Base-by-base conservation (phyloP, 495 filamentous ascomycete species). In the Hypomontagnella monticulosa region DNA sequence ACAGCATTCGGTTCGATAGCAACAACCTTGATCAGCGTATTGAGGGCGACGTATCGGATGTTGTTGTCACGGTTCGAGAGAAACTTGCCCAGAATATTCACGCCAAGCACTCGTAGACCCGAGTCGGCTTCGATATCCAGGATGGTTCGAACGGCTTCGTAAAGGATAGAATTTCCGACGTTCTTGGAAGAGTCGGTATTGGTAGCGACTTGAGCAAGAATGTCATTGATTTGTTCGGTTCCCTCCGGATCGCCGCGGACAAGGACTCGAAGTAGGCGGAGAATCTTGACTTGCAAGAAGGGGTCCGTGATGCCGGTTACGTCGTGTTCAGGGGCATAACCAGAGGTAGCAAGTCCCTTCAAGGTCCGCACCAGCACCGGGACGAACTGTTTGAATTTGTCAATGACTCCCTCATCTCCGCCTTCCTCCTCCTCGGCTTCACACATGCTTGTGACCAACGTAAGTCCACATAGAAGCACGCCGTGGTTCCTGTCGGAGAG, bases 121-220 rank as follows among this genome's bases (percentile, higher is more conserved):
- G 94, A 94, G 74, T 99, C 95, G 5, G 95, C 96, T 75, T 99
- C 94, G 62, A 99, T 98, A 67, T 99, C 95, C 33, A 99, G 87
- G 62, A 99, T 99, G 0, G 95, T 98, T 36, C 96, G 88, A 27
- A 99, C 95, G 5, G 95, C 92, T 78, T 99, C 95, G 79, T 99
- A 99, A 8, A 99, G 84, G 61, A 99, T 98, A 4, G 95, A 90
- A 74, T 99, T 99, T 52, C 95, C 95, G 27, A 99, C 95, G 67
- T 99, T 99, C 82, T 98, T 99, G 27, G 94, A 93, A 0, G 95
- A 93, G 69, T 99, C 95, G 1, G 95, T 99, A 73, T 99, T 99
- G 43, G 95, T 97, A 42, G 95, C 95, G 52, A 99, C 95, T 81
- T 99, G 96, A 34, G 95, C 96, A 54, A 99, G 80, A 60, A 99